phyloP scores from a whole-genome alignment of 2,329 filamentous ascomycete genomes.

The Fusarium sterilihyphosum region DNA sequence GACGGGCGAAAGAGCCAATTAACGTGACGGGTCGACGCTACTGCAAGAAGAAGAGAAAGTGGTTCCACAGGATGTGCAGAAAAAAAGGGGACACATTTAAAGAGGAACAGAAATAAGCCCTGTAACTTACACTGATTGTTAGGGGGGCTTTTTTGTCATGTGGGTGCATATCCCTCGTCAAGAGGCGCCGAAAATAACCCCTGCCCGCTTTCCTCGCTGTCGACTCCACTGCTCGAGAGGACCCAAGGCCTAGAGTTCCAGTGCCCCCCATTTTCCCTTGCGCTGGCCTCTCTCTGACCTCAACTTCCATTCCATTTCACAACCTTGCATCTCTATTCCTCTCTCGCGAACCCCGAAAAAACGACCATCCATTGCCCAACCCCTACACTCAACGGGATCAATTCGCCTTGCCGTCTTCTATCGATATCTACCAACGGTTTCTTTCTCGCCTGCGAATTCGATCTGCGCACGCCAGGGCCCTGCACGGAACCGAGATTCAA shows the following conservation, averaged over 20 bases:
- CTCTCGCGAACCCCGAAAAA: neutral
- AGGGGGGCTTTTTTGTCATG: neutral
- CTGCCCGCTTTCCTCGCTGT: neutral
- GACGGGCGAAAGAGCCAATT: conserved; percentile 18
- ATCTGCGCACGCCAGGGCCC: conserved; percentile 24
- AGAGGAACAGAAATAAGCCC: neutral
- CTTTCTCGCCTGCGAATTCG: conserved; percentile 5
- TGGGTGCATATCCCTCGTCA: neutral
- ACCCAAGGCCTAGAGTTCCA: neutral
- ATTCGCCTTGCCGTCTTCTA: neutral
- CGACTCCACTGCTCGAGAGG: conserved; percentile 7
- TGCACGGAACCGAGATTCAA: conserved; percentile 34
- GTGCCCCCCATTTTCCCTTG: conserved; percentile 13
- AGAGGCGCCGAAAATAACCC: neutral
- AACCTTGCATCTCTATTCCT: conserved; percentile 16
- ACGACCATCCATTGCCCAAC: neutral
- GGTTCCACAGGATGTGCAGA: neutral
- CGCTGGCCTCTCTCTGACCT: conserved; percentile 15
- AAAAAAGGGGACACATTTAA: conserved; percentile 17
- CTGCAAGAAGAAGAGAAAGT: neutral
- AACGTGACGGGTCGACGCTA: neutral
- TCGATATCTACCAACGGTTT: neutral
- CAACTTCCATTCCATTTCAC: neutral
- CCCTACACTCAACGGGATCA: neutral
- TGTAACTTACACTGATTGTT: fast-evolving